Base-by-base conservation (phyloP, 306 rosid species). In the Fagus crenata region DNA sequence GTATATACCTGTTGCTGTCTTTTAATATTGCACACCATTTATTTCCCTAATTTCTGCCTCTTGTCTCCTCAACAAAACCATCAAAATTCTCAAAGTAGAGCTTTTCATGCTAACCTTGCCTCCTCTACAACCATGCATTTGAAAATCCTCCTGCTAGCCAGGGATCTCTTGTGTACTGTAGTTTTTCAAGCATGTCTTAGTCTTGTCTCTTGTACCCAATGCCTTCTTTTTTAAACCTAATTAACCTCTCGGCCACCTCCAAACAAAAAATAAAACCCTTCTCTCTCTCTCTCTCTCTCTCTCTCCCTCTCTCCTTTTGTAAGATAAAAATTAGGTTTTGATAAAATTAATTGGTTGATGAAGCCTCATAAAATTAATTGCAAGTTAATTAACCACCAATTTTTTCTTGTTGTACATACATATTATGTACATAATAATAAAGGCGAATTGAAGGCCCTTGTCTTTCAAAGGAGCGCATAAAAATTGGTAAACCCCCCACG, bases 31-130 rank as follows among this genome's bases (percentile, higher is more conserved):
- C 75, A 37, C 75, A 37, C 75, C 33, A 56, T 65, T 75, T 69
- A 39, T 56, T 56, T 40, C 88, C 87, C 81, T 78, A 84, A 82
- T 36, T 77, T 71, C 74, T 85, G 90, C 88, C 80, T 68, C 75
- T 12, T 85, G 90, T 87, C 83, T 82, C 90, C 89, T 80, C 80
- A 85, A 75, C 90, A 87, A 85, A 69, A 80, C 80, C 89, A 87
- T 87, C 81, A 82, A 87, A 85, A 77, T 87, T 80, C 60, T 78
- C 85, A 87, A 87, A 87, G 69, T 72, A 68, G 82, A 73, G 80
- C 71, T 61, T 85, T 80, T 85, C 74, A 39, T 71, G 89, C 74
- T 75, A 78, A 37, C 76, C 41, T 73, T 85, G 85, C 76, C 78
- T 71, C 87, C 86, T 68, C 82, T 37, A 41, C 68, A 46, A 32